These are phyloP conservation scores for Paraconiothyrium brasiliense DNA, from an alignment of 2,329 filamentous ascomycete species.

Conservation along the genomic window DNA sequence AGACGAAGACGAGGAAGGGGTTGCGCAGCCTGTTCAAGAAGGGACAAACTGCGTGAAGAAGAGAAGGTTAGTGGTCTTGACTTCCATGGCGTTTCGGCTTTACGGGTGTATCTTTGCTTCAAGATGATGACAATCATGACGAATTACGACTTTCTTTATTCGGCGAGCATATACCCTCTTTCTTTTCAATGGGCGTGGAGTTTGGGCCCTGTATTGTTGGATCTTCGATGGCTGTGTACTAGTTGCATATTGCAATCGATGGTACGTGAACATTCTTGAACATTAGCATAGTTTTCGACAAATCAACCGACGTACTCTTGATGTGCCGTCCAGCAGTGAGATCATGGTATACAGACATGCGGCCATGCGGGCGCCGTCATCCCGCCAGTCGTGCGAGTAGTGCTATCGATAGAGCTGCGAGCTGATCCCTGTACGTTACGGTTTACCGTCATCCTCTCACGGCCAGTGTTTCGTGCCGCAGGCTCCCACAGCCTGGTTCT, in stretches of 20 bases:
- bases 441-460: constrained; percentile 8
- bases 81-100: background rate
- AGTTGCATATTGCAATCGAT: background rate
- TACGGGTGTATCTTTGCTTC: constrained; percentile 1
- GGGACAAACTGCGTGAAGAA: constrained; percentile 18
- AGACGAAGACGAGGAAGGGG: constrained; percentile 31
- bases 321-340: background rate
- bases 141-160: constrained; percentile 14
- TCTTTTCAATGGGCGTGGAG: constrained; percentile 13
- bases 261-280: background rate
- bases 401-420: constrained; percentile 14
- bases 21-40: constrained; percentile 33
- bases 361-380: background rate
- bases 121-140: background rate
- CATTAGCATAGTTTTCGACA: background rate
- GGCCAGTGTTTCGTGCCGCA: background rate
- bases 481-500: background rate
- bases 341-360: background rate
- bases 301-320: background rate
- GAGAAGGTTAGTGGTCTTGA: background rate
- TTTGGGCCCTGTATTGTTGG: constrained; percentile 8
- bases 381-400: background rate
- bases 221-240: background rate
- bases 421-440: constrained; percentile 8
- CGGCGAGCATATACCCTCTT: constrained; percentile 15